Conservation (phyloP, 2,329 filamentous ascomycete species). For the Claviceps humidiphila region DNA sequence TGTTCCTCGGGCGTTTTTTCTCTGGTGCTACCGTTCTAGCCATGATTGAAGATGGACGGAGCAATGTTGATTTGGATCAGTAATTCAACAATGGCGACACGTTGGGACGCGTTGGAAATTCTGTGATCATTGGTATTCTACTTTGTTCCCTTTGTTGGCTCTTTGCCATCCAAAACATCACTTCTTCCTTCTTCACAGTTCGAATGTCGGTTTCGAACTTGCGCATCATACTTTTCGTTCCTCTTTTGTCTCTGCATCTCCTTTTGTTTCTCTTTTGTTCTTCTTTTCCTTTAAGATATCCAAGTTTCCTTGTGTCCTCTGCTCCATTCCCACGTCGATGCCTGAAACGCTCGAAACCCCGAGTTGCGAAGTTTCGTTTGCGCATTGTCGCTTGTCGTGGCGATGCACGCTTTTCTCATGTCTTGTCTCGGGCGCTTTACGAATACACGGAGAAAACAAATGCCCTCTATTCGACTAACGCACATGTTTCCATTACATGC, state of each 20-base stretch:
- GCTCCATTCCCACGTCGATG: not conserved
- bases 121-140: no score
- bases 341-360: not conserved
- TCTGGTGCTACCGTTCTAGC: no score
- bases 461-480: not conserved
- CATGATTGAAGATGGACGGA: no score
- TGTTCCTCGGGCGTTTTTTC: no score
- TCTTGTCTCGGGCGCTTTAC: not conserved
- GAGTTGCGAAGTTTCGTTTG: not conserved
- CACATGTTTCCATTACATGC: not conserved
- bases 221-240: no score
- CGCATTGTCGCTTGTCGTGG: not conserved
- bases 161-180: no score
- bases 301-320: not conserved
- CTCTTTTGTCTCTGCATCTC: not conserved
- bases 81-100: no score
- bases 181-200: no score
- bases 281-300: not conserved
- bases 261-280: not conserved
- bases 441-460: not conserved
- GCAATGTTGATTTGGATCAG: no score
- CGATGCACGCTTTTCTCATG: not conserved
- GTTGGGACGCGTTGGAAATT: no score
- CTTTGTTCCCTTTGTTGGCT: no score
- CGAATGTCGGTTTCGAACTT: no score